Evolutionary conservation across 2,329 filamentous ascomycete genomes (phyloP), one percentile per base, ranked within the genome.

Genomic region (Zasmidium cellare): DNA sequence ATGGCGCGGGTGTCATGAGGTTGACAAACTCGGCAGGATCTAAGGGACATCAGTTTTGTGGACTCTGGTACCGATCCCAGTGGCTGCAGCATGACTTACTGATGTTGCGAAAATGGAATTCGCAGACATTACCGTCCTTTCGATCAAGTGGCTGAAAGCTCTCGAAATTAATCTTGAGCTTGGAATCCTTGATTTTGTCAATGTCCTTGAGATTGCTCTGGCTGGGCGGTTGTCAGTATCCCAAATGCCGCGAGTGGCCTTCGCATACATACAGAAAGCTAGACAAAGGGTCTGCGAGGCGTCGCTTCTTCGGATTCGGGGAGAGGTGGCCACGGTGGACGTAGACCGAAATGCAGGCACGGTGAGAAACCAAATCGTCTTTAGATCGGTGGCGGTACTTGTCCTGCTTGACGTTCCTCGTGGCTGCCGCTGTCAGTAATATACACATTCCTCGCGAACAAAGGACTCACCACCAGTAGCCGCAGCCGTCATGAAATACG

Each of bases 101-200:
- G n/a, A 11, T 49, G 18, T 49, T 49, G 47, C 16, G 22, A 18
- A 49, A 49, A 28, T 49, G 47, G 47, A 49, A 49, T 18, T 49
- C 47, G 12, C 22, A 18, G 16, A 49, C 47, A 11, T 7, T 18
- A 16, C 22, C n/a, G 19, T n/a, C 6, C 5, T 5, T 9, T 6
- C n/a, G 9, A 22, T 47, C 3, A 3, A 25, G 23, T 14, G 45
- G 45, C 11, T 18, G 5, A 18, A 47, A 47, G 45, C 23, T 41
- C 3, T 41, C 35, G 16, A 41, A 41, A 25, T 47, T 47, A 18
- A 22, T 22, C 45, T 47, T 47, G 19, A 22, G 9, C 19, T 22
- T 19, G 11, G 9, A 22, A 5, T 47, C 5, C 25, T 28, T 28
- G 5, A 28, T 11, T 11, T 28, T 11, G 25, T 5, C 5, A 11